Evolutionary conservation across 2,329 filamentous ascomycete genomes (phyloP).

Genomic region (Ilyonectria robusta): DNA sequence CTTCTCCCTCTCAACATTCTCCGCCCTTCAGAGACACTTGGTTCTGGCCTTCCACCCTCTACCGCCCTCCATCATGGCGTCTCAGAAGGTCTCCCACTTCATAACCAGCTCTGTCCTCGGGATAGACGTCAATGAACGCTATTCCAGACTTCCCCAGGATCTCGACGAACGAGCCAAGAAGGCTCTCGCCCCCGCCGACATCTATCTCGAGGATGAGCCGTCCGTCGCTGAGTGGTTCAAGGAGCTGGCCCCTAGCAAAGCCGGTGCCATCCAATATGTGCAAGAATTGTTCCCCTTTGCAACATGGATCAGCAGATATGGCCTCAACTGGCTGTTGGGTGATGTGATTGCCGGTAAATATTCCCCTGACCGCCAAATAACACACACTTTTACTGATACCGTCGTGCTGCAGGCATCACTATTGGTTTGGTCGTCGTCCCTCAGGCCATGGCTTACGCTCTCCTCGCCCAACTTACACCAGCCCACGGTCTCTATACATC

Average conservation of each 20-base stretch:
- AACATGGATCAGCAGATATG: constrained; percentile 80
- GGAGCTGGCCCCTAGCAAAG: constrained; percentile 65
- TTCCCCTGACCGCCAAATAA: not conserved
- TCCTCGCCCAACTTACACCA: constrained; percentile 76
- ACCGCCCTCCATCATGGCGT: constrained; percentile 30
- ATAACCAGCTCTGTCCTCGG: constrained; percentile 49
- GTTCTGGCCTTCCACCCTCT: not conserved
- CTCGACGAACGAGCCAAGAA: constrained; percentile 46
- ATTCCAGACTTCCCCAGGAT: constrained; percentile 43
- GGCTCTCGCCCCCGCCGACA: constrained; percentile 45
- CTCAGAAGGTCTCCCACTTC: constrained; percentile 35
- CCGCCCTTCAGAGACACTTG: not conserved
- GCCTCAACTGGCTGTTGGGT: constrained; percentile 78
- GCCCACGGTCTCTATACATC: constrained; percentile 86
- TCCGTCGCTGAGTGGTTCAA: constrained; percentile 73
- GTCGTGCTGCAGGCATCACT: constrained; percentile 46
- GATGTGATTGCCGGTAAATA: constrained; percentile 78
- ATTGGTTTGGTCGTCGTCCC: constrained; percentile 81
- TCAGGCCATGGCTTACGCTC: constrained; percentile 85
- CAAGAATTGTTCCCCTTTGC: constrained; percentile 73
- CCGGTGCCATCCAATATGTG: constrained; percentile 65
- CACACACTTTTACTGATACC: not conserved
- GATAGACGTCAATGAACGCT: constrained; percentile 50
- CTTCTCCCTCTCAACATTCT: not conserved
- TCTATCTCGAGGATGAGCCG: constrained; percentile 75